Evolutionary conservation across 2,329 filamentous ascomycete species (phyloP).

Genomic region (Ceratocystis cubensis): DNA sequence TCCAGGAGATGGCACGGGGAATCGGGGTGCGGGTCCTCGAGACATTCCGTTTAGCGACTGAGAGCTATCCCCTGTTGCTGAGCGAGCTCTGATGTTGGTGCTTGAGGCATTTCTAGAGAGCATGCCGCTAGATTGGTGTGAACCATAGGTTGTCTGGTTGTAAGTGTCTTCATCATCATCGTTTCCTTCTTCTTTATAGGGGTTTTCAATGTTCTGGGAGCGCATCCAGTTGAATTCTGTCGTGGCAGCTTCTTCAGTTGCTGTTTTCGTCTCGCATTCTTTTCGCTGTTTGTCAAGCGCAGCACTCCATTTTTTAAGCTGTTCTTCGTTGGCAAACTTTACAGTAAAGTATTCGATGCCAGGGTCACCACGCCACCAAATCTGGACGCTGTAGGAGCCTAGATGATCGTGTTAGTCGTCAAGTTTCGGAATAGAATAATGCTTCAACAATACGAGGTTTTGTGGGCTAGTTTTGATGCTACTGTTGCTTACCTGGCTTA

Average conservation of each 20-base stretch:
- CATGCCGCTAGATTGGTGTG: conserved; percentile 25
- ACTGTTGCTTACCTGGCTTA: conserved; percentile 58
- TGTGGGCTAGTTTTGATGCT: no score
- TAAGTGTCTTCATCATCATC: conserved; percentile 45
- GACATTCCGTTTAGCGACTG: conserved; percentile 45
- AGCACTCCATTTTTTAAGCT: conserved; percentile 81
- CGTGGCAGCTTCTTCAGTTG: conserved; percentile 38
- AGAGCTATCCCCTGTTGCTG: conserved; percentile 59
- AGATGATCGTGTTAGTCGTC: conserved; percentile 12
- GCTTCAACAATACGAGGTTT: no score
- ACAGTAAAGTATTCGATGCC: conserved; percentile 95
- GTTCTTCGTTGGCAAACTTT: conserved; percentile 80
- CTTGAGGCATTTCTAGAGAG: conserved; percentile 57
- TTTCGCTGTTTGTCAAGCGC: conserved; percentile 68
- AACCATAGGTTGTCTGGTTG: conserved; percentile 14
- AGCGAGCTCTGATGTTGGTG: conserved; percentile 61
- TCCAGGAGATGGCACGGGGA: conserved; percentile 49
- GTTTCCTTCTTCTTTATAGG: conserved; percentile 57
- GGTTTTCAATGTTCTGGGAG: conserved; percentile 63
- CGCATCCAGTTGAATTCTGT: conserved; percentile 74
- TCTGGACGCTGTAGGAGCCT: conserved; percentile 92
- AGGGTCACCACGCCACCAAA: conserved; percentile 96
- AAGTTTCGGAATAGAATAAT: no score
- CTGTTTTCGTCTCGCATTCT: conserved; percentile 40
- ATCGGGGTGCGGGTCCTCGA: conserved; percentile 55